Evolutionary conservation across 257 asterid genomes (phyloP).

Genomic region (Salvia hispanica): DNA sequence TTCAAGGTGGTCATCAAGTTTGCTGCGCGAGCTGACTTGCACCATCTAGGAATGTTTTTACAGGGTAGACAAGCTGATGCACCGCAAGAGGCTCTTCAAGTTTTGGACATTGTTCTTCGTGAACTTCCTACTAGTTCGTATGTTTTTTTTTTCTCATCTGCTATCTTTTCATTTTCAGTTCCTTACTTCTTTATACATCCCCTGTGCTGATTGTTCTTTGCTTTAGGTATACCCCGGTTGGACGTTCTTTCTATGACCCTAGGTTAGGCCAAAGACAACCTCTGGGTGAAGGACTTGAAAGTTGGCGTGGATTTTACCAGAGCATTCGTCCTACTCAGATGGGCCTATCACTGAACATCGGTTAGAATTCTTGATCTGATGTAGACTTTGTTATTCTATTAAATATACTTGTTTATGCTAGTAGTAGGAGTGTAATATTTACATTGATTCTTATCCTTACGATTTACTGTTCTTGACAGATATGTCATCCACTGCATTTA

Average conservation of each 20-base stretch:
- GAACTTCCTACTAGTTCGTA: slow-evolving; percentile 82
- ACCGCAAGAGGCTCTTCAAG: slow-evolving; percentile 96
- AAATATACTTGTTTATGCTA: not conserved
- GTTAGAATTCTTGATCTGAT: slow-evolving; percentile 39
- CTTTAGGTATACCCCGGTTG: slow-evolving; percentile 71
- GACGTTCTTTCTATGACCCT: slow-evolving; percentile 86
- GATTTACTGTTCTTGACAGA: slow-evolving; percentile 46
- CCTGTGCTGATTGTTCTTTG: slow-evolving; percentile 5
- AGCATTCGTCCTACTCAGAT: slow-evolving; percentile 98
- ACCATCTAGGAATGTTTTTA: slow-evolving; percentile 84
- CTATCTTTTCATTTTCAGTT: not conserved
- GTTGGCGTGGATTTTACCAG: slow-evolving; percentile 98
- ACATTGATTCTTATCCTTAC: not conserved
- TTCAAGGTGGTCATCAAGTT: slow-evolving; percentile 83
- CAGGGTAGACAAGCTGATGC: slow-evolving; percentile 95
- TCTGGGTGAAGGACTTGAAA: slow-evolving; percentile 90
- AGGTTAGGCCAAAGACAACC: slow-evolving; percentile 76
- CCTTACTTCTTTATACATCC: not conserved
- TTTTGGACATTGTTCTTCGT: slow-evolving; percentile 89
- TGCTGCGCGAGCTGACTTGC: slow-evolving; percentile 94
- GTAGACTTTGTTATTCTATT: not conserved
- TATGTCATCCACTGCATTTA: slow-evolving; percentile 97
- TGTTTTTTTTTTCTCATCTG: not conserved
- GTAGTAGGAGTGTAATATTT: not conserved
- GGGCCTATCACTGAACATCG: slow-evolving; percentile 91